Conservation (phyloP, 2,329 filamentous ascomycete species). For the Ramularia collo-cygni region DNA sequence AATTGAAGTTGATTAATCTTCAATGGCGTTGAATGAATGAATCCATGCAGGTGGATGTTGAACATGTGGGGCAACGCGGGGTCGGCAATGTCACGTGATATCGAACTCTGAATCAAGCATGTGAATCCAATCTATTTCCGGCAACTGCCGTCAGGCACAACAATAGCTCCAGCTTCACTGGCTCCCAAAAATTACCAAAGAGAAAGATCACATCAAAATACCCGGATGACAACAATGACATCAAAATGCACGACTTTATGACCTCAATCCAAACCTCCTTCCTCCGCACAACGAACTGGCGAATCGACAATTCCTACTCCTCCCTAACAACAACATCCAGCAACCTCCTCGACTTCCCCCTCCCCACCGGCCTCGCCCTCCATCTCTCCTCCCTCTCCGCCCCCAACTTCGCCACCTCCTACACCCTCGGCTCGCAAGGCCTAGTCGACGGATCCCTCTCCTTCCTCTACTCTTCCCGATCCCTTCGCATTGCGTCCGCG, state of each 20-base stretch:
- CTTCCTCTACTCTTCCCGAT: slow-evolving; percentile 87
- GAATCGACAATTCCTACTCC: slow-evolving; percentile 85
- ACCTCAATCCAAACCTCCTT: slow-evolving; percentile 92
- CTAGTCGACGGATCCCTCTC: slow-evolving; percentile 95
- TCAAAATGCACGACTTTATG: slow-evolving; percentile 89
- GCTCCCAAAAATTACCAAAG: too few species aligned
- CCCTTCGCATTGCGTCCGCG: slow-evolving; percentile 59
- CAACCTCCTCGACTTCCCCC: slow-evolving; percentile 81
- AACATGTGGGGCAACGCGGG: too few species aligned
- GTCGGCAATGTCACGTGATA: too few species aligned
- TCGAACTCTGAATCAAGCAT: too few species aligned
- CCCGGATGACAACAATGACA: too few species aligned
- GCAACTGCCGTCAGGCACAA: too few species aligned
- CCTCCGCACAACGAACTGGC: slow-evolving; percentile 79
- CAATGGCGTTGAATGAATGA: too few species aligned
- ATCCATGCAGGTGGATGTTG: too few species aligned
- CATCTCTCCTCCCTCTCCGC: slow-evolving; percentile 87
- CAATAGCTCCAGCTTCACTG: too few species aligned
- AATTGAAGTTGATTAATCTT: too few species aligned
- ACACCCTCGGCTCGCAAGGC: slow-evolving; percentile 81
- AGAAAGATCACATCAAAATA: too few species aligned
- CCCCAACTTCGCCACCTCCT: slow-evolving; percentile 88
- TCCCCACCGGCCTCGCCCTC: slow-evolving; percentile 75
- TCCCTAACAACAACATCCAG: slow-evolving; percentile 76
- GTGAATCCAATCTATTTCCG: too few species aligned